A percentile compares a stretch with the other conserved stretches of the same genome.
Conservation (phyloP, 176 grass and related monocot genomes). For the Cenchrus fungigraminus region DNA sequence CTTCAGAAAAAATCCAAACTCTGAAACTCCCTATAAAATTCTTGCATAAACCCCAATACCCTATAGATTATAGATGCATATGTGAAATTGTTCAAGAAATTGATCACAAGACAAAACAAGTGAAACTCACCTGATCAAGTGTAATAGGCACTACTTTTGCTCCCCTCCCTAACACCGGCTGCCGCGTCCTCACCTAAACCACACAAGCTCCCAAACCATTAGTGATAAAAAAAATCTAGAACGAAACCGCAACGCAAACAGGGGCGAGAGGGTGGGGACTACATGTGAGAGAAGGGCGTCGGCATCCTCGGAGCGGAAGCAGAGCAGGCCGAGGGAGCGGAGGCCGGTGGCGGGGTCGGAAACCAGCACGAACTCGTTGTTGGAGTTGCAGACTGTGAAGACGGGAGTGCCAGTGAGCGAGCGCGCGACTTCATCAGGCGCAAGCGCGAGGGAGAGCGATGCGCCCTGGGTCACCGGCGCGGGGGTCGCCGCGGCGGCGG, state of each 20-base stretch:
- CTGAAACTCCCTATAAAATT: constrained; percentile 3
- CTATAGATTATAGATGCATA: not conserved
- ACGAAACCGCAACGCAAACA: not conserved
- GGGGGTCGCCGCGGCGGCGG: constrained; percentile 18
- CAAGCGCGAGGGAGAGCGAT: constrained; percentile 63
- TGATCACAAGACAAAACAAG: not conserved
- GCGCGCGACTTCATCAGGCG: constrained; percentile 66
- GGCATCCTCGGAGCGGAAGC: constrained; percentile 85
- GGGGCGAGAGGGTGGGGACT: constrained; percentile 5
- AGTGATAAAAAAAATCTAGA: constrained; percentile 30
- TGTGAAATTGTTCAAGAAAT: not conserved
- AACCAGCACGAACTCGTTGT: constrained; percentile 93
- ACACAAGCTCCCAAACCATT: constrained; percentile 18
- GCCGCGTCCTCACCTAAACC: constrained; percentile 71
- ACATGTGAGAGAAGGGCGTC: constrained; percentile 83
- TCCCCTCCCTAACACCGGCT: constrained; percentile 75
- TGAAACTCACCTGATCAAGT: constrained; percentile 83
- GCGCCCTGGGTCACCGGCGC: constrained; percentile 37
- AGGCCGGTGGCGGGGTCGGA: constrained; percentile 80
- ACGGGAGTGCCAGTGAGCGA: constrained; percentile 75
- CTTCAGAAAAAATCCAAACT: not conserved
- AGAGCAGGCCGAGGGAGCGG: constrained; percentile 83
- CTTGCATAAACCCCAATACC: constrained; percentile 15
- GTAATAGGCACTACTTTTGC: constrained; percentile 91
- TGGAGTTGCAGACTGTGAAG: constrained; percentile 89